Evolutionary conservation across 2,329 filamentous ascomycete species (phyloP), one percentile per base, ranked within the genome.

Genomic region (Claviceps sp.): DNA sequence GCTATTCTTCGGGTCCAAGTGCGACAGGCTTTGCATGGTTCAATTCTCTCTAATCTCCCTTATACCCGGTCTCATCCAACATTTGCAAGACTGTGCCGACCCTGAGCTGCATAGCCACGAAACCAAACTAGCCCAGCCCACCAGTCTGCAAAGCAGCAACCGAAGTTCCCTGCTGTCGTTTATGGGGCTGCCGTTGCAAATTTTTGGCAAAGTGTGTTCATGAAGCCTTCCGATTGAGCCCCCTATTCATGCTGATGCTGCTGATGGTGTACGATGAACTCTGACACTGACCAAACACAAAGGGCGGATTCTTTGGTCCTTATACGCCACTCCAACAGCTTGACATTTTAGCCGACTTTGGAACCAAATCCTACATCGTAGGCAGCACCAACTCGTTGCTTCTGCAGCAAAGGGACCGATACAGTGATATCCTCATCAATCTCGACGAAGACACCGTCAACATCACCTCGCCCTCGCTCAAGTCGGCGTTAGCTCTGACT

Each of bases 1-100:
- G 86, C 82, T 98, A 51, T 97, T 98, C 72, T 98, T 97, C 62
- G 90, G 93, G 56, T 89, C 91, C n/a, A 83, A 89, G 60, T 97
- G 93, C 68, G 93, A 98, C 68, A 80, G 87, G 57, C 73, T 98
- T 59, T 98, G 93, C 77, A 95, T 97, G 87, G 90, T 95, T 70
- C 93, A 98, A 68, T 98, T 97, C 71, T 93, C 91, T 44, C 78
- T 98, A 46, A 85, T 98, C 60, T 96, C 91, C 50, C 75, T 98
- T 62, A 94, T 98, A 71, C 93, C 93, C 47, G 89, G 90, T 54
- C 80, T 98, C 53, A 83, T 97, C 62, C 82, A 88, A 62, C 89
- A 86, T 61, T 78, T 98, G n/a, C 84, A 94, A 69, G 93, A 98
- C 70, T 94, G 88, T 61, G 91, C 93, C 48, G 89, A 95, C 63